Evolutionary conservation across 2,329 filamentous ascomycete species (phyloP), one percentile per base, ranked within the genome.

Genomic region (Xylariaceae sp.): DNA sequence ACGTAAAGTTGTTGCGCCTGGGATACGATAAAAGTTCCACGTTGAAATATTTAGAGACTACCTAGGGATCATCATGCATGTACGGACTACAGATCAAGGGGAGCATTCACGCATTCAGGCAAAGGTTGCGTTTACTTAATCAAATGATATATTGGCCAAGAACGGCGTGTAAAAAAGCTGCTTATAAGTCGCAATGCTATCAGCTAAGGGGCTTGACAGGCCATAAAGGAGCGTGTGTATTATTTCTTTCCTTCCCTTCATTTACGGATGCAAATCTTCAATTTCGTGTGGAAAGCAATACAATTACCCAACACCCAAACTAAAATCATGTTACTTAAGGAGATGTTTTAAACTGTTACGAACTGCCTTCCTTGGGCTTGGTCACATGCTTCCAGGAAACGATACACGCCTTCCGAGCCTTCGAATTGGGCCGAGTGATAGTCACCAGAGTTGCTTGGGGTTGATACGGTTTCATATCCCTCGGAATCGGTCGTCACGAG

Each of bases 351-450:
- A 15, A 47, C 53, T 17, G 50, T 51, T 18, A 53, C 42, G 5
- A 47, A 55, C 30, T 52, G 44, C 44, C 52, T 55, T 42, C 59
- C 58, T 3, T 59, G 55, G 11, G 69, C 70, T 15, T 77, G 76
- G 61, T 84, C 81, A 65, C 82, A 85, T 66, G 83, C 82, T 66
- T 83, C 82, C 35, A 85, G 60, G 63, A 85, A 85, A 13, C 77
- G 76, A 68, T 85, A 82, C 42, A 85, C 79, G 3, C 82, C 82
- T 60, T 84, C 80, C 2, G 84, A 64, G 1, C 82, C 82, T 54
- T 85, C 81, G 61, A 78, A 82, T 2, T 80, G 78, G 51, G 78
- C 75, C 0, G 79, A 79, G 48, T 69, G 72, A 49, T 76, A 75
- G 62, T 76, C 77, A 13, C 71, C 74, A 6, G 78, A 78, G 65